phyloP scores from a whole-genome alignment of 2,329 filamentous ascomycete genomes.

The Chaetomium sp. region DNA sequence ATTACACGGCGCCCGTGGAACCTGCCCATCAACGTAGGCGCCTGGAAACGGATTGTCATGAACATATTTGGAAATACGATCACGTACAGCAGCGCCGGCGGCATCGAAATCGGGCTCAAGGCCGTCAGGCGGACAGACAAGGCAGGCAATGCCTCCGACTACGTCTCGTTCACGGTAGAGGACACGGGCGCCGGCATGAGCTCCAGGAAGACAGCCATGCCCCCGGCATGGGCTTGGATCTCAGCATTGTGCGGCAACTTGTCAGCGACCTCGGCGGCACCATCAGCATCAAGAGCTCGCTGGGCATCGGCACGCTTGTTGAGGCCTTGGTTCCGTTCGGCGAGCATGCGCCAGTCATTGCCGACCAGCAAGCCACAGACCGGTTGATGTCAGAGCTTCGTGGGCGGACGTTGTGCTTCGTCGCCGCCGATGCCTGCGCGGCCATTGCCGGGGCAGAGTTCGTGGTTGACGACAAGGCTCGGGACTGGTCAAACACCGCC shows the following conservation, averaged over 20 bases:
- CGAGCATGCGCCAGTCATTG: not conserved
- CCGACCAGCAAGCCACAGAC: not conserved
- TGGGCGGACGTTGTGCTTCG: conserved; percentile 27
- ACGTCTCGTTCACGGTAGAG: conserved; percentile 51
- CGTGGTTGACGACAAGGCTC: conserved; percentile 11
- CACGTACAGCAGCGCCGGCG: conserved; percentile 49
- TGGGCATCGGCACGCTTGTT: conserved; percentile 39
- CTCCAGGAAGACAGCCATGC: conserved; percentile 64
- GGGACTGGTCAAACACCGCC: conserved; percentile 21
- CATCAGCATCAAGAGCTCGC: conserved; percentile 57
- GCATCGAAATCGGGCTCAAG: conserved; percentile 23
- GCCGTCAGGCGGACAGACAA: conserved; percentile 20
- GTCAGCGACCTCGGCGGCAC: conserved; percentile 59
- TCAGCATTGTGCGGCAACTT: conserved; percentile 65
- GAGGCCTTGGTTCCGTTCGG: conserved; percentile 29
- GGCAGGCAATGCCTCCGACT: conserved; percentile 10
- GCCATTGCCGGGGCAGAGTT: conserved; percentile 2
- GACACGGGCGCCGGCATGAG: conserved; percentile 70
- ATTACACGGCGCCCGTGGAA: conserved; percentile 25
- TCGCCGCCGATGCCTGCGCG: conserved; percentile 21
- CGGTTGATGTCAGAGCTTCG: not conserved
- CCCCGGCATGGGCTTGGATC: conserved; percentile 64
- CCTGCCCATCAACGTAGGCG: conserved; percentile 25
- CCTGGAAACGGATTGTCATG: conserved; percentile 51
- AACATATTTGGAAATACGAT: conserved; percentile 57